A percentile compares a stretch with the other conserved stretches of the same genome.
Evolutionary conservation across 106 monocot species (phyloP).

Genomic region (Triglochin maritima): DNA sequence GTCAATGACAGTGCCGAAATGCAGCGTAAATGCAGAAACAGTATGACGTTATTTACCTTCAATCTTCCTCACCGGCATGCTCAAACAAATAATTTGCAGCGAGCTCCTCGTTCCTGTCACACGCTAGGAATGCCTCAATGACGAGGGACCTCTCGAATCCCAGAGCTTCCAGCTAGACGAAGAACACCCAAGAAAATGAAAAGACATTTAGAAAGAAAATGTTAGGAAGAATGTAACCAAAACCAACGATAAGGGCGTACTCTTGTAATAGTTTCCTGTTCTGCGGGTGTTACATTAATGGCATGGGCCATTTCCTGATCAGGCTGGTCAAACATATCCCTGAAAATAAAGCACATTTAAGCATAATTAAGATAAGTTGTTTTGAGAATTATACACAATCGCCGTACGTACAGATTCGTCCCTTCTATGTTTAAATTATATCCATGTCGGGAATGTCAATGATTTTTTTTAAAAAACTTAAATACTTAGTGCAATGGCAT

Average conservation of each 20-base stretch:
- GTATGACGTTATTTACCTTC: conserved; percentile 4
- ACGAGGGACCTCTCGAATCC: conserved; percentile 87
- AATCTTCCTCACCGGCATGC: conserved; percentile 83
- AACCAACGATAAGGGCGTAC: conserved; percentile 16
- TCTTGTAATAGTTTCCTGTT: conserved; percentile 74
- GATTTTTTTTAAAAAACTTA: too few relatives aligned
- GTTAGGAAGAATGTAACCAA: not conserved
- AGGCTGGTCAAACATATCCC: conserved; percentile 84
- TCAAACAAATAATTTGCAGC: conserved; percentile 94
- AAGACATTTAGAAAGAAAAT: not conserved
- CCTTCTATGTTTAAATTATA: too few relatives aligned
- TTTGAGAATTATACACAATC: too few relatives aligned
- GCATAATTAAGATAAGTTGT: too few relatives aligned
- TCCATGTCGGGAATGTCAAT: too few relatives aligned
- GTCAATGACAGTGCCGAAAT: too few relatives aligned
- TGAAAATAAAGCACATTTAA: conserved; percentile 8
- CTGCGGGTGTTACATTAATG: conserved; percentile 66
- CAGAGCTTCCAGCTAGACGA: conserved; percentile 80
- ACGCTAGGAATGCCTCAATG: conserved; percentile 82
- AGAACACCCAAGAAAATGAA: not conserved
- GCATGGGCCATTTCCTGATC: conserved; percentile 77
- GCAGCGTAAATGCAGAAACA: too few relatives aligned
- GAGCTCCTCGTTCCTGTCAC: conserved; percentile 88
- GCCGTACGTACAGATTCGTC: too few relatives aligned
- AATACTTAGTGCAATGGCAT: too few relatives aligned